Evolutionary conservation across 495 filamentous ascomycete species (phyloP).

Genomic region (Penicillium samsonianum): DNA sequence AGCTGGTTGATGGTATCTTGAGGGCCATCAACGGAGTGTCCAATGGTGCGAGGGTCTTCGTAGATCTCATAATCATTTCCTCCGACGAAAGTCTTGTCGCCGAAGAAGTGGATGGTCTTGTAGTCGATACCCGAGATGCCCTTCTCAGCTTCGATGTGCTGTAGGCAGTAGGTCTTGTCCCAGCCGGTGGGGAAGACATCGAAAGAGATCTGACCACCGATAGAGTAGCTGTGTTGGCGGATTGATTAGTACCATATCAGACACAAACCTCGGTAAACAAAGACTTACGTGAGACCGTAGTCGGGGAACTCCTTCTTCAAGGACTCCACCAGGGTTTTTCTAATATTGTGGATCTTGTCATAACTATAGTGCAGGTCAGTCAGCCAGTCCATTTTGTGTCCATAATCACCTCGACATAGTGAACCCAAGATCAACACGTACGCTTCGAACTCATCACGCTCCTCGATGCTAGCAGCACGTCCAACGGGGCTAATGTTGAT

Average conservation of each 20-base stretch:
- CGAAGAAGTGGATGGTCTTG: slow-evolving; percentile 94
- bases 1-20: slow-evolving; percentile 77
- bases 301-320: slow-evolving; percentile 81
- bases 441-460: slow-evolving; percentile 75
- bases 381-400: not conserved
- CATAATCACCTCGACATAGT: not conserved
- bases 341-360: slow-evolving; percentile 73
- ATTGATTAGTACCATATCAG: not conserved
- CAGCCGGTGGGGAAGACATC: slow-evolving; percentile 96
- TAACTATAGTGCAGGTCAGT: slow-evolving; percentile 46
- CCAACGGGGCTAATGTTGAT: slow-evolving; percentile 91
- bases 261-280: not conserved
- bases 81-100: slow-evolving; percentile 85
- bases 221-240: slow-evolving; percentile 65
- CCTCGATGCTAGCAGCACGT: slow-evolving; percentile 79
- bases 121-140: slow-evolving; percentile 72
- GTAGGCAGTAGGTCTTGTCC: slow-evolving; percentile 98
- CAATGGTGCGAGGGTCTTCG: slow-evolving; percentile 73
- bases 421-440: slow-evolving; percentile 22
- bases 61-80: slow-evolving; percentile 98
- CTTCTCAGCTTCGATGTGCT: slow-evolving; percentile 82
- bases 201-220: slow-evolving; percentile 96
- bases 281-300: slow-evolving; percentile 76
- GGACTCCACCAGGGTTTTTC: slow-evolving; percentile 68
- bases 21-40: slow-evolving; percentile 77